Percentiles rank a stretch among this genome's conserved stretches.
These are phyloP conservation scores for Pichia inconspicua DNA, from an alignment of 1,139 yeast genomes.

Conservation along the genomic window DNA sequence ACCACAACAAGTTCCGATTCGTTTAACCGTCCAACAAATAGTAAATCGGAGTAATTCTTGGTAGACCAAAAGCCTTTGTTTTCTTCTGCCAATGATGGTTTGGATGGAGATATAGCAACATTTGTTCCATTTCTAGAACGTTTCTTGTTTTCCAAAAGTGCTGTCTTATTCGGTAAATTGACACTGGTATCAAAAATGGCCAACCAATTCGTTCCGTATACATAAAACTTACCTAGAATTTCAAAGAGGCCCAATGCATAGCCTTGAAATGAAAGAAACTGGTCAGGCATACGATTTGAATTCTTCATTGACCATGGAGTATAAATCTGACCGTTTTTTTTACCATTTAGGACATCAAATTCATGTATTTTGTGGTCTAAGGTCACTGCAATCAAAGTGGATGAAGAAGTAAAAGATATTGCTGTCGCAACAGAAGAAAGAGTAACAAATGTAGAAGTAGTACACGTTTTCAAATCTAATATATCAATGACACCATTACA, in stretches of 20 bases:
- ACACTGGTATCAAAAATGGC: slow-evolving; percentile 62
- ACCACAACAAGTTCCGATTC: slow-evolving; percentile 57
- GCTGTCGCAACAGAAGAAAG: slow-evolving; percentile 47
- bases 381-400: slow-evolving; percentile 55
- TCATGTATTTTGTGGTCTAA: slow-evolving; percentile 73
- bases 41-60: slow-evolving; percentile 66
- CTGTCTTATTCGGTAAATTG: slow-evolving; percentile 6
- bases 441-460: slow-evolving; percentile 31
- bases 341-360: slow-evolving; percentile 34
- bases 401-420: slow-evolving; percentile 40
- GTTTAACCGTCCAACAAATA: slow-evolving; percentile 51
- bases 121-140: slow-evolving; percentile 60
- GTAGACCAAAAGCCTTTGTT: slow-evolving; percentile 62
- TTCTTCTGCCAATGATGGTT: slow-evolving; percentile 11
- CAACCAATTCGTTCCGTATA: slow-evolving; percentile 85
- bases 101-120: slow-evolving; percentile 31
- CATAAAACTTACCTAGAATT: slow-evolving; percentile 47
- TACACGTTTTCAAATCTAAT: slow-evolving; percentile 29
- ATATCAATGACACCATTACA: slow-evolving; percentile 62
- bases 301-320: slow-evolving; percentile 79
- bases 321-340: slow-evolving; percentile 19
- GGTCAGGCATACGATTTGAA: slow-evolving; percentile 65
- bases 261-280: slow-evolving; percentile 52
- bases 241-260: slow-evolving; percentile 68
- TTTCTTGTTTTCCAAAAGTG: slow-evolving; percentile 32